Conservation (phyloP, 345 rosid species). For the Populus simonii region DNA sequence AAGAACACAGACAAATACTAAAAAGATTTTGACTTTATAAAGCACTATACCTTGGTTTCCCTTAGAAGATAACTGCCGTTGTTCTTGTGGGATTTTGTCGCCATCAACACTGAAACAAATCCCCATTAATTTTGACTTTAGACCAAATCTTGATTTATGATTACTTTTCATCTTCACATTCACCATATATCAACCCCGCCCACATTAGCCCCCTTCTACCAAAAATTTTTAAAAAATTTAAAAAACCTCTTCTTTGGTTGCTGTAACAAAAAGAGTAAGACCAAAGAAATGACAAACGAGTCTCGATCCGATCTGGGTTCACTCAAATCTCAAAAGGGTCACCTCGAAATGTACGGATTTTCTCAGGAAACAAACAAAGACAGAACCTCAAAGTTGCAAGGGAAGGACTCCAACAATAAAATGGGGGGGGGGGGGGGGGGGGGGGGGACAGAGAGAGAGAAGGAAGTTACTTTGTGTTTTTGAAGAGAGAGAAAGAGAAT, state of each 20-base stretch:
- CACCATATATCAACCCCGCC: background rate
- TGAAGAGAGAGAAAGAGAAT: background rate
- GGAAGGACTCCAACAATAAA: too few relatives aligned
- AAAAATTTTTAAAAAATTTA: too few relatives aligned
- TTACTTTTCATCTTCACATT: slow-evolving; percentile 16
- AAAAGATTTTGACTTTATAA: background rate
- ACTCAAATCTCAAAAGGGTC: slow-evolving; percentile 4
- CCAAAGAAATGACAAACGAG: background rate
- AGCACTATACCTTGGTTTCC: slow-evolving; percentile 2
- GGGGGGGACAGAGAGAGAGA: background rate
- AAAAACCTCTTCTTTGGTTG: background rate
- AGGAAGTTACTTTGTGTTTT: background rate
- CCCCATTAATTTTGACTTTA: slow-evolving; percentile 41
- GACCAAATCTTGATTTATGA: slow-evolving; percentile 1
- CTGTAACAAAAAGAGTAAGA: background rate
- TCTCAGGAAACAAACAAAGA: background rate
- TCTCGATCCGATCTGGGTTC: slow-evolving; percentile 18
- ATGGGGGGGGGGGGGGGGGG: background rate
- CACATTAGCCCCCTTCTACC: background rate
- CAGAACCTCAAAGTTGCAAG: background rate
- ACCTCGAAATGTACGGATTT: background rate
- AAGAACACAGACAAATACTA: background rate
- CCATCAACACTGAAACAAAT: slow-evolving; percentile 40
- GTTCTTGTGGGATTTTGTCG: slow-evolving; percentile 4
- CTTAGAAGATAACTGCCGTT: background rate